Percentiles rank a stretch among this genome's conserved stretches.
Evolutionary conservation across 257 asterid species (phyloP).

Genomic region (Agastache rugosa): DNA sequence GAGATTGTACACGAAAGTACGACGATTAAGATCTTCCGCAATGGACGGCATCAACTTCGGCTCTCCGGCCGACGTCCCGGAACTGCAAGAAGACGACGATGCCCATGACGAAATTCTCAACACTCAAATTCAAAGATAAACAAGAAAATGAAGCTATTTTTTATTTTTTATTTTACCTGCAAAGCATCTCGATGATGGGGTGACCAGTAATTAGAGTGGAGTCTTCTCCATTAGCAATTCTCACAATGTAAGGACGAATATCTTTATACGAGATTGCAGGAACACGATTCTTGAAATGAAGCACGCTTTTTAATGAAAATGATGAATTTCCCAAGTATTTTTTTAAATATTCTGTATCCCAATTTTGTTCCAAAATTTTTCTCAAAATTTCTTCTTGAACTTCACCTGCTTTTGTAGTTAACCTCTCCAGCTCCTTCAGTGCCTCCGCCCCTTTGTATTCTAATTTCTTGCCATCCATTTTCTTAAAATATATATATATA

Average conservation of each 20-base stretch:
- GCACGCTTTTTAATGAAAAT: slow-evolving; percentile 35
- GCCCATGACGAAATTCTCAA: not conserved
- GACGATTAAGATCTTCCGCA: slow-evolving; percentile 77
- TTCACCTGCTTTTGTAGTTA: slow-evolving; percentile 56
- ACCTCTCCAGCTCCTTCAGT: slow-evolving; percentile 61
- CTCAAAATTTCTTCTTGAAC: slow-evolving; percentile 60
- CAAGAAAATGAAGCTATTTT: not conserved
- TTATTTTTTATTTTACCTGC: slow-evolving; percentile 49
- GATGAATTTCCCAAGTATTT: slow-evolving; percentile 46
- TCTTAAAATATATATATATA: no score
- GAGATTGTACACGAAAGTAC: slow-evolving; percentile 75
- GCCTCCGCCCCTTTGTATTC: slow-evolving; percentile 77
- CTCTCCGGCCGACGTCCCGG: slow-evolving; percentile 85
- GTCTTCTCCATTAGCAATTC: slow-evolving; percentile 73
- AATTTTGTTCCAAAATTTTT: slow-evolving; percentile 58
- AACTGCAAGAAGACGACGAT: slow-evolving; percentile 47
- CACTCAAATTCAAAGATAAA: not conserved
- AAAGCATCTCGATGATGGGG: slow-evolving; percentile 74
- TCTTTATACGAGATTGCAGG: slow-evolving; percentile 65
- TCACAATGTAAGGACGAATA: slow-evolving; percentile 64
- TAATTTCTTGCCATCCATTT: slow-evolving; percentile 74
- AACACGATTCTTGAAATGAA: slow-evolving; percentile 51
- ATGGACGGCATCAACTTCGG: slow-evolving; percentile 84
- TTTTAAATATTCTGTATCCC: slow-evolving; percentile 59
- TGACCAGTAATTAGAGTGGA: slow-evolving; percentile 57